Conservation (phyloP, 352 stramenopile species). For the Thraustochytrium sp. region DNA sequence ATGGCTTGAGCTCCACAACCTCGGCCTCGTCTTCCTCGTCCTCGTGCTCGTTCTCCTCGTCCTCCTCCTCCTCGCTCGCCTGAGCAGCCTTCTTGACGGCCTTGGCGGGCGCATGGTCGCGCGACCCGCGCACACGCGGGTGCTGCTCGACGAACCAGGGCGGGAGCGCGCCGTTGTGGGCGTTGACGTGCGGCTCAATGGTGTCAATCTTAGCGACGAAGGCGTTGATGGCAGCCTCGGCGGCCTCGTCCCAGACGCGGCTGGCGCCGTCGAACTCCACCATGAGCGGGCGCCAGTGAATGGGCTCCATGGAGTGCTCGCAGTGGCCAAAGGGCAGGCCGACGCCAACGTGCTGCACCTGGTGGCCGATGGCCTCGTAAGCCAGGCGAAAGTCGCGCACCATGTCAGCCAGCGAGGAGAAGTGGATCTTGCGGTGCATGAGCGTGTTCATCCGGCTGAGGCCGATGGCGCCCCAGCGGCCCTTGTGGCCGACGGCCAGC, state of each 20-base stretch:
- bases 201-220: neutral
- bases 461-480: conserved; percentile 71
- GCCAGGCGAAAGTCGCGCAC: conserved; percentile 63
- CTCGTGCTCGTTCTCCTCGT: neutral
- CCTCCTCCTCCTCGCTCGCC: neutral
- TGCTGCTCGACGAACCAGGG: conserved; percentile 7
- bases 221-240: neutral
- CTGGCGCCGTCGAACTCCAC: neutral
- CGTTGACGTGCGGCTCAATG: neutral
- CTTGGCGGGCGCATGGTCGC: neutral
- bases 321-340: conserved; percentile 73
- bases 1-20: neutral
- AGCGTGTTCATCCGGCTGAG: conserved; percentile 71
- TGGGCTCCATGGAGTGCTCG: conserved; percentile 74
- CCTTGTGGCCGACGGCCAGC: conserved; percentile 63
- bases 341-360: conserved; percentile 67
- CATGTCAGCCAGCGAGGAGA: conserved; percentile 64
- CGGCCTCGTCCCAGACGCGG: neutral
- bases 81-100: neutral
- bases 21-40: neutral
- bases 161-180: neutral
- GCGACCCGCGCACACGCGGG: neutral
- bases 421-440: conserved; percentile 75
- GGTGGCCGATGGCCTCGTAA: conserved; percentile 63
- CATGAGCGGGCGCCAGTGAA: conserved; percentile 64